These are phyloP conservation scores for Diaporthe sp. DNA, from an alignment of 2,329 filamentous ascomycete species.

Conservation along the genomic window DNA sequence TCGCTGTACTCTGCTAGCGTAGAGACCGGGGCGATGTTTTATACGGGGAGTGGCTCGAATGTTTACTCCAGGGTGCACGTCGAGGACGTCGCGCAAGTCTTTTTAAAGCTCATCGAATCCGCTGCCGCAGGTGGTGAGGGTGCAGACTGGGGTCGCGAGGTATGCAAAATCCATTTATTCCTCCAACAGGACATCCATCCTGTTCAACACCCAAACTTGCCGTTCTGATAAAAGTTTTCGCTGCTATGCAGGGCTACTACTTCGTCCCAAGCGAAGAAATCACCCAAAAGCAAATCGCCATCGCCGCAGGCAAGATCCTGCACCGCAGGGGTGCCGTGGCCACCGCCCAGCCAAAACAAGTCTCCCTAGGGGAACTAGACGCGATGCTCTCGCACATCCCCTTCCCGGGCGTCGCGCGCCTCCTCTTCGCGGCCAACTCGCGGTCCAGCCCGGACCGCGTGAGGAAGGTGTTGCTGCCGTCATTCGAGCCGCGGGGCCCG, in stretches of 20 bases:
- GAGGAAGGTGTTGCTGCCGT: background rate
- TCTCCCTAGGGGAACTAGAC: background rate
- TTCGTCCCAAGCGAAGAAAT: background rate
- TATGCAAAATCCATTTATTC: background rate
- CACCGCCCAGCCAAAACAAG: background rate
- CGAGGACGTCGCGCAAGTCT: background rate
- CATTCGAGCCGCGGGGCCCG: background rate
- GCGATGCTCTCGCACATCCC: background rate
- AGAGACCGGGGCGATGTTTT: background rate
- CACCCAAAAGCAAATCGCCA: background rate
- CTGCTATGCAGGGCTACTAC: background rate
- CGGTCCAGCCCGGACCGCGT: slow-evolving; percentile 5
- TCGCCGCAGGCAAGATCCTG: background rate
- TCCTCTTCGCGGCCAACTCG: background rate
- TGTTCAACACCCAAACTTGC: no score
- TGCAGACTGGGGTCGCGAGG: background rate
- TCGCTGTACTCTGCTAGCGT: background rate
- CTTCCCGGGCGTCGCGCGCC: background rate
- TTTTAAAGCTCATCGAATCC: background rate
- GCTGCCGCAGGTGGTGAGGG: background rate
- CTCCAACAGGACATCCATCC: background rate
- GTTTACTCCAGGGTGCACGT: slow-evolving; percentile 5
- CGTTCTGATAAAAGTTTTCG: no score
- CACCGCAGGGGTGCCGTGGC: background rate
- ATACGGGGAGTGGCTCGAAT: background rate